Conservation (phyloP, 768 basidiomycete species). For the Lactarius trivialis region DNA sequence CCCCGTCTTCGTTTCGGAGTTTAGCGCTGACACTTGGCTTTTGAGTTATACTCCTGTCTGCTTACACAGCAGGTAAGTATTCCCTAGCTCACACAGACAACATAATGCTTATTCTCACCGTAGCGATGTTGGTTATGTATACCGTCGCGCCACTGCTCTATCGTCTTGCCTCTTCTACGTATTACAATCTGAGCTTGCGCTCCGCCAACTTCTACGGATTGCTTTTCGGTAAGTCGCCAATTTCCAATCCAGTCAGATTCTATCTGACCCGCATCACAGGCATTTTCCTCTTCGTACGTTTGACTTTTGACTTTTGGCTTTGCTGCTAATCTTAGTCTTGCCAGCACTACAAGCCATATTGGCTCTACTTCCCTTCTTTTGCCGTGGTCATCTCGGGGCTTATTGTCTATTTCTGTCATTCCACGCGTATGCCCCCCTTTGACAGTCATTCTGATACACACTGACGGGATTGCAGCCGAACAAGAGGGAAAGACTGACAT, state of each 20-base stretch:
- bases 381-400: constrained; percentile 63
- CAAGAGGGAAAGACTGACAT: constrained; percentile 63
- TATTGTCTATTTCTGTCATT: constrained; percentile 80
- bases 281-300: constrained; percentile 47
- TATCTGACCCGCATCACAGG: constrained; percentile 26
- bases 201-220: constrained; percentile 86
- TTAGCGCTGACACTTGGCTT: constrained; percentile 14
- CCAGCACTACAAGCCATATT: constrained; percentile 77
- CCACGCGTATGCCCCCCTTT: constrained; percentile 54
- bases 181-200: constrained; percentile 76
- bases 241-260: constrained; percentile 1
- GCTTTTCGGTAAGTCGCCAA: constrained; percentile 46
- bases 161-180: constrained; percentile 81
- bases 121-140: constrained; percentile 80
- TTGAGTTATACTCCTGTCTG: constrained; percentile 45
- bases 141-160: constrained; percentile 82
- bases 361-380: constrained; percentile 85
- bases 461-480: constrained; percentile 44
- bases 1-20: not conserved
- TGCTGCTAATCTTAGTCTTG: not conserved
- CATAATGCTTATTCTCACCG: not conserved
- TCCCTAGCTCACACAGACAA: not conserved
- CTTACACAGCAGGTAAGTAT: constrained; percentile 39
- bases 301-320: not conserved
- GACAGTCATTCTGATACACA: not conserved